Evolutionary conservation across 352 stramenopile species (phyloP).

Genomic region (Blastocystis sp.): DNA sequence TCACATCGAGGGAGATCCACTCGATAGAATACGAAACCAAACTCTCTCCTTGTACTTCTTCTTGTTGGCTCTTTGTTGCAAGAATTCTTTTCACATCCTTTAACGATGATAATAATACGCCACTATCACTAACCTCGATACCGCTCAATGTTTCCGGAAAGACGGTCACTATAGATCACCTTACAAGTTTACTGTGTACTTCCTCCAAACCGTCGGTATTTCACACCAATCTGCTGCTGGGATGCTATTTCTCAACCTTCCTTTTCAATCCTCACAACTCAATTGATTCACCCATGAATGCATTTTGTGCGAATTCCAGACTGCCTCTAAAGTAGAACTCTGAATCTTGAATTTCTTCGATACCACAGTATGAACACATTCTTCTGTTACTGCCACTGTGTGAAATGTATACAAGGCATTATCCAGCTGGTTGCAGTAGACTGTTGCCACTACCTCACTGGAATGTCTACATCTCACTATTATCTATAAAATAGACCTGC

Average conservation of each 20-base stretch:
- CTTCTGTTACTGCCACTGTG: not conserved
- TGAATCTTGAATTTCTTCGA: not conserved
- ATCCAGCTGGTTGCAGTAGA: not conserved
- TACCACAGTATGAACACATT: not conserved
- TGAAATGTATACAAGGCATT: not conserved
- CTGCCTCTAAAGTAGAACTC: not conserved
- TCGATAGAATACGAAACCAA: not conserved
- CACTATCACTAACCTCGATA: not conserved
- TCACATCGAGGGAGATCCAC: not conserved
- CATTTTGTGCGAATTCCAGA: too few relatives aligned
- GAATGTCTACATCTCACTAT: not conserved
- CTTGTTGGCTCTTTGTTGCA: not conserved
- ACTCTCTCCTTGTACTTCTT: not conserved
- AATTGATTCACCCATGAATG: too few relatives aligned
- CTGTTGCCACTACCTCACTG: not conserved
- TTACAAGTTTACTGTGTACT: not conserved
- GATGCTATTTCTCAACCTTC: not conserved
- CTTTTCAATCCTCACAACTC: not conserved
- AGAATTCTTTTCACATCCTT: not conserved
- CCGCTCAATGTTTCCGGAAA: not conserved
- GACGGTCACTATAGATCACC: not conserved
- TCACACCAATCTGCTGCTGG: not conserved
- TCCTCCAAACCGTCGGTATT: slow-evolving; percentile 7
- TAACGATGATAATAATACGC: not conserved
- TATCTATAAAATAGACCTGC: not conserved